Base-by-base conservation (phyloP, 2,329 filamentous ascomycete genomes). In the Rhytidhysteron rufulum region DNA sequence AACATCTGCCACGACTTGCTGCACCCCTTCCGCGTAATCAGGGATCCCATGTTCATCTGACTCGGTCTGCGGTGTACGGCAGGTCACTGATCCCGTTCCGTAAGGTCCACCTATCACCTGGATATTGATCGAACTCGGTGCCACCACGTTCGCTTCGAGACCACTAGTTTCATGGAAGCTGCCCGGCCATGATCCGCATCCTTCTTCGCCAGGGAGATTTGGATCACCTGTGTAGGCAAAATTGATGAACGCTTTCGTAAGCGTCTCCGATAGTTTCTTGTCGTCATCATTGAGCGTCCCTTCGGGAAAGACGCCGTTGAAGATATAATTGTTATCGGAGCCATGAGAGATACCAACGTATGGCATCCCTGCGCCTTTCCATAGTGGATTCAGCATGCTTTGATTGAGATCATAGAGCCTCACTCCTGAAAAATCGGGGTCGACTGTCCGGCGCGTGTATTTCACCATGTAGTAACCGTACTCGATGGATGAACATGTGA, bases 401-500 rank as follows among this genome's bases (percentile, higher is more conserved):
- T 45, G 43, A 25, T 50, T 48, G 7, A 48, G 25, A 11, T 11
- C 41, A 29, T 50, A 50, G 4, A 48, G 27, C 4, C 22, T n/a
- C 13, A 41, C 39, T 3, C 34, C 34, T 4, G 40, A 8, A 21
- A 31, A 42, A 3, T 42, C 18, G 3, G 24, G 13, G 16, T 43
- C 25, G 8, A 13, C 8, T 4, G 17, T 11, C 8, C 13, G 8
- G 20, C 16, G n/a, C 3, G 35, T 33, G 13, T 47, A 33, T 35
- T 42, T 35, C 4, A 19, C 33, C 29, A 44, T 48, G 7, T 34
- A 22, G 25, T 33, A 37, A 5, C 42, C 42, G 31, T 43, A 50
- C 27, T 50, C 38, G 22, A 48, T 38, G 8, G 48, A 50, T 13
- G 45, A 46, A 27, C 48, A 50, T 2, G 45, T 44, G 32, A 50